Conservation (phyloP, 1,139 yeast genomes). For the Magnusiomyces starmeri region DNA sequence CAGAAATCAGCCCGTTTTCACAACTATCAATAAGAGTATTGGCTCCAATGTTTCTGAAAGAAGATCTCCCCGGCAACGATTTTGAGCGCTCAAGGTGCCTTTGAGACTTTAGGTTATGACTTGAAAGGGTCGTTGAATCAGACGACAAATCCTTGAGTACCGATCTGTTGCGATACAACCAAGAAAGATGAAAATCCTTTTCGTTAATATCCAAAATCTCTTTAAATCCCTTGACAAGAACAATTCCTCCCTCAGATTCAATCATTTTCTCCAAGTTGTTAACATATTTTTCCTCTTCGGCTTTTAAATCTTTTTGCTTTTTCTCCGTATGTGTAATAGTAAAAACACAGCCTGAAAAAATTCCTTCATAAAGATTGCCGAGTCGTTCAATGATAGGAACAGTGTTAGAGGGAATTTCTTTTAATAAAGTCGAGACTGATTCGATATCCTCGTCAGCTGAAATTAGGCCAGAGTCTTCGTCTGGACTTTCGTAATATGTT, state of each 20-base stretch:
- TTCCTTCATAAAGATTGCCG: conserved; percentile 14
- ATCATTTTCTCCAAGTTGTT: conserved; percentile 37
- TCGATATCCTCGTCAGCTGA: background rate
- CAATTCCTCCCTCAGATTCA: conserved; percentile 45
- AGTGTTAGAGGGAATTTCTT: background rate
- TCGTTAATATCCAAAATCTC: conserved; percentile 26
- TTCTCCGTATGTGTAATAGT: conserved; percentile 32
- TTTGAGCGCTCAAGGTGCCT: background rate
- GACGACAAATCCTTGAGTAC: background rate
- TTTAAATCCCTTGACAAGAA: conserved; percentile 44
- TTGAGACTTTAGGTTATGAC: background rate
- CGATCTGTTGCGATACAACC: background rate
- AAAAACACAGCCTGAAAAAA: conserved; percentile 40
- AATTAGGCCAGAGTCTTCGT: background rate
- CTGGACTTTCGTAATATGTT: conserved; percentile 4
- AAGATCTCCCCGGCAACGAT: background rate
- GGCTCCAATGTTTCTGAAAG: conserved; percentile 17
- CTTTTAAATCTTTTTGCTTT: conserved; percentile 20
- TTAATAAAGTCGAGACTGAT: background rate
- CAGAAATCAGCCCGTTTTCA: background rate
- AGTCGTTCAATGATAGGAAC: background rate
- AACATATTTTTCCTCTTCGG: conserved; percentile 36
- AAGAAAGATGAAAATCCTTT: conserved; percentile 3
- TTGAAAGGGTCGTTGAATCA: background rate
- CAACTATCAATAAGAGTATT: background rate